phyloP scores from a whole-genome alignment of 306 rosid genomes.

The Prunus armeniaca region DNA sequence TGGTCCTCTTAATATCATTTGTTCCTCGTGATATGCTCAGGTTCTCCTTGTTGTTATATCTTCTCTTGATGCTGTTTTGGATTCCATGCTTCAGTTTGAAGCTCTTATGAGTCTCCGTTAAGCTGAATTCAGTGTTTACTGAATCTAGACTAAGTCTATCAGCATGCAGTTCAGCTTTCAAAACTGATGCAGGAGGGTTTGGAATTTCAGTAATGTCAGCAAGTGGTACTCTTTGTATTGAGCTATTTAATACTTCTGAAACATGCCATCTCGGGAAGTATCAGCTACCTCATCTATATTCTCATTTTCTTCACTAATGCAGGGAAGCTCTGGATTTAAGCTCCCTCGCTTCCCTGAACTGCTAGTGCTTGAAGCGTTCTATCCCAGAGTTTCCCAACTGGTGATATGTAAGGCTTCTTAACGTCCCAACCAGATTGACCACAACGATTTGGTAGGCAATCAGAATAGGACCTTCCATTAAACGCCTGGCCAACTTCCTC shows the following conservation, averaged over 20 bases:
- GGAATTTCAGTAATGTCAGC: slow-evolving; percentile 47
- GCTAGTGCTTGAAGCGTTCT: slow-evolving; percentile 42
- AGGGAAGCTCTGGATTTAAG: slow-evolving; percentile 76
- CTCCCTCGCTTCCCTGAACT: slow-evolving; percentile 70
- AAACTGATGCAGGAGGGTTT: slow-evolving; percentile 42
- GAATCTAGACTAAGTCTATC: slow-evolving; percentile 53
- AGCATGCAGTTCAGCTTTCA: slow-evolving; percentile 39
- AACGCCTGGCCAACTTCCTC: slow-evolving; percentile 22
- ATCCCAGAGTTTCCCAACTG: slow-evolving; percentile 75
- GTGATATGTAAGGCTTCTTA: slow-evolving; percentile 44
- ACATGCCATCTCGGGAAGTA: slow-evolving; percentile 35
- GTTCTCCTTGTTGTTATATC: slow-evolving; percentile 48
- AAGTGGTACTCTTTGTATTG: slow-evolving; percentile 54
- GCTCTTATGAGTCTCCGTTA: slow-evolving; percentile 44
- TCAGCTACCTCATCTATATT: slow-evolving; percentile 59
- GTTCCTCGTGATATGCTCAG: slow-evolving; percentile 44
- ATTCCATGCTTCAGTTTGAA: slow-evolving; percentile 45
- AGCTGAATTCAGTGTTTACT: slow-evolving; percentile 42
- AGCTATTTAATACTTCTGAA: slow-evolving; percentile 19
- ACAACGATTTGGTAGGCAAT: slow-evolving; percentile 37
- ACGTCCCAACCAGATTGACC: slow-evolving; percentile 36
- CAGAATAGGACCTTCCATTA: slow-evolving; percentile 51
- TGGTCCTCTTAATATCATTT: slow-evolving; percentile 44
- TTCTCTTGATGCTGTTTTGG: slow-evolving; percentile 37
- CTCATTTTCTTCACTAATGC: slow-evolving; percentile 87